A percentile compares a stretch with the other conserved stretches of the same genome.
Evolutionary conservation across 306 rosid species (phyloP).

Genomic region (Potentilla sterilis): DNA sequence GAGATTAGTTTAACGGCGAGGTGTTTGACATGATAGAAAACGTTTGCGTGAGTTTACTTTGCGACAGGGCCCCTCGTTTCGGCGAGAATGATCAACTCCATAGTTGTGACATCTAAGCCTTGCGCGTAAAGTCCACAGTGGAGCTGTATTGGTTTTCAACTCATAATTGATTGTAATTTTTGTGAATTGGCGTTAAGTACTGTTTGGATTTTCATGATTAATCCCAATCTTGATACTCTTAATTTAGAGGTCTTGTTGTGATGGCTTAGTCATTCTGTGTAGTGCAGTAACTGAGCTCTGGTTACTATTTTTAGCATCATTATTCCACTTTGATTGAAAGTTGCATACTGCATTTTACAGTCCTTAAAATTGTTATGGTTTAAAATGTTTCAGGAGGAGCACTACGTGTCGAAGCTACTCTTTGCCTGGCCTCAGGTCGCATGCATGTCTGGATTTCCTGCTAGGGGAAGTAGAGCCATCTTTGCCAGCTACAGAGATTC

Average conservation of each 20-base stretch:
- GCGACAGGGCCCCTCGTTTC: background rate
- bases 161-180: background rate
- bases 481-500: slow-evolving; percentile 64
- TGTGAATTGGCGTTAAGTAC: background rate
- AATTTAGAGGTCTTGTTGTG: background rate
- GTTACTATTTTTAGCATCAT: background rate
- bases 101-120: background rate
- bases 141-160: background rate
- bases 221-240: background rate
- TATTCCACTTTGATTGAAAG: background rate
- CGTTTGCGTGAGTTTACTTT: background rate
- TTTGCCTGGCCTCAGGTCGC: slow-evolving; percentile 87
- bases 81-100: background rate
- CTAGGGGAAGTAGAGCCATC: slow-evolving; percentile 65
- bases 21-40: background rate
- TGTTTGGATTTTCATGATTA: background rate
- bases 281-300: background rate
- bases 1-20: background rate
- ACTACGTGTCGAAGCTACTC: slow-evolving; percentile 67
- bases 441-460: slow-evolving; percentile 69
- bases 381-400: slow-evolving; percentile 65
- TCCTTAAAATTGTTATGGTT: background rate
- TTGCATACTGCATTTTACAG: background rate
- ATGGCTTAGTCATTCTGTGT: background rate
- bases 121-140: background rate